Evolutionary conservation across 2,329 filamentous ascomycete species (phyloP), one percentile per base, ranked within the genome.

Genomic region (Fusarium sp.): DNA sequence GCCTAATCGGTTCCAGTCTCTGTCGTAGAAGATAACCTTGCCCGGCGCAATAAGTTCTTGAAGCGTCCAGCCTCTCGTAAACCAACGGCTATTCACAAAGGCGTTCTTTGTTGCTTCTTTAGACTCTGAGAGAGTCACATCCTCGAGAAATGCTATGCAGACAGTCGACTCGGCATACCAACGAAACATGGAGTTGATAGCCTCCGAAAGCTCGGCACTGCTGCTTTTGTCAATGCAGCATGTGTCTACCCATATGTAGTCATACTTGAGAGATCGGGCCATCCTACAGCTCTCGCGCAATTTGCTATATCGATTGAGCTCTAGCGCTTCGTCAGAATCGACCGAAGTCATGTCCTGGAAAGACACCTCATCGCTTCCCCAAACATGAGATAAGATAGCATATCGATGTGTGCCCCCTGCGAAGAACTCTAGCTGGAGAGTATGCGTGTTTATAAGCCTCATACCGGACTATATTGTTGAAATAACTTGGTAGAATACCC

Each of bases 201-300:
- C 73, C 20, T 75, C 73, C 4, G 73, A 75, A 6, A 75, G 74
- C 47, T 77, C 76, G 2, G 76, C 72, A 15, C 72, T 76, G 47
- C 72, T 76, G 9, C 63, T 67, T 51, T 76, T 77, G 45, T 77
- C 75, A 19, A 77, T 77, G 43, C 75, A 77, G 45, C 73, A 75
- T 1, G 74, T 77, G 19, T 77, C 75, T 20, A 75, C 67, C 75
- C 75, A 77, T 8, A 77, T 34, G 19, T 75, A 75, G 0, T 67
- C 43, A 32, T 72, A 47, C 4, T 58, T 65, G 3, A 71, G 46
- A 5, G 58, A 62, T 8, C 45, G 36, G 7, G 72, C 62, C 34
- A 67, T 55, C 10, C 55, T 56, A 20, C 73, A 74, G 45, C 71
- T 68, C 26, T 60, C 52, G 21, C 64, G 47, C 9, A 75, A 42